phyloP scores from a whole-genome alignment of 139 green algal genomes.

The Pycnococcus provasolii region DNA sequence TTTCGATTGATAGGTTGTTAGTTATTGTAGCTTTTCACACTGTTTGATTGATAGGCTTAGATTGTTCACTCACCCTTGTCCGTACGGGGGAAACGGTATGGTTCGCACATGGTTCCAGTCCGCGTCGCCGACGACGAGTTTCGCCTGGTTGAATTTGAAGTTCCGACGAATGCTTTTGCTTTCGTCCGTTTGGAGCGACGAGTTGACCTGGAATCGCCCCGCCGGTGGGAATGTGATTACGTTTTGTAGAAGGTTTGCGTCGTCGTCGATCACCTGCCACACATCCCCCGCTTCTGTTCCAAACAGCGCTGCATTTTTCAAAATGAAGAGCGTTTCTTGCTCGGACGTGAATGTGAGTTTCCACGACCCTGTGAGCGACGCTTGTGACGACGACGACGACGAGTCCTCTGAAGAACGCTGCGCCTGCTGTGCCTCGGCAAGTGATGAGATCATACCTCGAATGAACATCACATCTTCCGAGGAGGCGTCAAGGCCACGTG shows the following conservation, averaged over 20 bases:
- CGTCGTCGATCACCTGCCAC: constrained; percentile 72
- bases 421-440: too few relatives aligned
- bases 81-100: background rate
- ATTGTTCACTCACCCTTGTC: constrained; percentile 2
- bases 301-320: constrained; percentile 64
- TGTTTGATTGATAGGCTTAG: background rate
- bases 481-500: too few relatives aligned
- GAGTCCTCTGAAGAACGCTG: too few relatives aligned
- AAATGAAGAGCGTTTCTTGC: constrained; percentile 71
- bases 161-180: constrained; percentile 14
- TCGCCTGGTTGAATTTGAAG: constrained; percentile 17
- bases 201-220: constrained; percentile 67
- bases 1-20: constrained; percentile 10
- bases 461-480: too few relatives aligned
- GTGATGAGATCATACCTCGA: too few relatives aligned
- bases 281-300: constrained; percentile 60
- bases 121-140: background rate
- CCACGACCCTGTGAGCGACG: constrained; percentile 50
- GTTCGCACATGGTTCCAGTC: background rate
- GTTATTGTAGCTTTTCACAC: background rate
- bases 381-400: too few relatives aligned
- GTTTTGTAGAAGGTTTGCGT: constrained; percentile 53
- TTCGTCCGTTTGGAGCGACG: constrained; percentile 35
- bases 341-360: constrained; percentile 74
- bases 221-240: constrained; percentile 77